Evolutionary conservation across 2,329 filamentous ascomycete genomes (phyloP).

Genomic region (Orbilia blumenaviensis): DNA sequence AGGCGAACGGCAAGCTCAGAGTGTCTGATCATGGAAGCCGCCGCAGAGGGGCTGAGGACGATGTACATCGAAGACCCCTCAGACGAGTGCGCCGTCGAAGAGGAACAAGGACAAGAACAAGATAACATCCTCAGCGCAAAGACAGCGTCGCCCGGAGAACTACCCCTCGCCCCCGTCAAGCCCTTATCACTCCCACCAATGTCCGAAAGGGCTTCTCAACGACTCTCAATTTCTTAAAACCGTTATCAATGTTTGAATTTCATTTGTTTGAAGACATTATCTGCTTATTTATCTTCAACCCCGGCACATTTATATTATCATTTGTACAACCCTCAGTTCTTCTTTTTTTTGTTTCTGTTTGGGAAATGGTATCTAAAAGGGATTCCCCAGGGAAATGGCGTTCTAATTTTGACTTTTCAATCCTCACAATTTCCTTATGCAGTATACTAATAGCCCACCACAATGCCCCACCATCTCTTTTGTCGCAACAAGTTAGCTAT

Average conservation of each 20-base stretch:
- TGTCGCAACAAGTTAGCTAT: neutral
- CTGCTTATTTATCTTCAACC: neutral
- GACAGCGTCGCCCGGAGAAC: neutral
- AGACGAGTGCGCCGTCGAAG: conserved; percentile 46
- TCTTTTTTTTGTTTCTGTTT: too few species aligned
- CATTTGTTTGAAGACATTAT: neutral
- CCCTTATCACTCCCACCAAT: conserved; percentile 3
- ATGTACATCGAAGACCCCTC: conserved; percentile 23
- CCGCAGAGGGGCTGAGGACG: conserved; percentile 33
- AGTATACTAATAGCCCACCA: conserved; percentile 11
- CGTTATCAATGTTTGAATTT: neutral
- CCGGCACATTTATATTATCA: neutral
- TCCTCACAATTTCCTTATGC: conserved; percentile 6
- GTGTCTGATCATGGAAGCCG: conserved; percentile 36
- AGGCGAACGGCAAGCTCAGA: conserved; percentile 49
- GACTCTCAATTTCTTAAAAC: conserved; percentile 6
- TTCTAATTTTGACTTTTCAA: too few species aligned
- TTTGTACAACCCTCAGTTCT: neutral
- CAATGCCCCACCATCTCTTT: neutral
- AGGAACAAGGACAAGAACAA: too few species aligned
- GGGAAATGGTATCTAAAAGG: conserved; percentile 16
- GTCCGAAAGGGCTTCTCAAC: conserved; percentile 2
- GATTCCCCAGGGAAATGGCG: neutral
- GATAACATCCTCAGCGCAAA: conserved; percentile 13
- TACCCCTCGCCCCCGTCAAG: conserved; percentile 19